A percentile compares a stretch with the other conserved stretches of the same genome.
phyloP scores from a whole-genome alignment of 345 rosid species.

The Raphanus sativus region DNA sequence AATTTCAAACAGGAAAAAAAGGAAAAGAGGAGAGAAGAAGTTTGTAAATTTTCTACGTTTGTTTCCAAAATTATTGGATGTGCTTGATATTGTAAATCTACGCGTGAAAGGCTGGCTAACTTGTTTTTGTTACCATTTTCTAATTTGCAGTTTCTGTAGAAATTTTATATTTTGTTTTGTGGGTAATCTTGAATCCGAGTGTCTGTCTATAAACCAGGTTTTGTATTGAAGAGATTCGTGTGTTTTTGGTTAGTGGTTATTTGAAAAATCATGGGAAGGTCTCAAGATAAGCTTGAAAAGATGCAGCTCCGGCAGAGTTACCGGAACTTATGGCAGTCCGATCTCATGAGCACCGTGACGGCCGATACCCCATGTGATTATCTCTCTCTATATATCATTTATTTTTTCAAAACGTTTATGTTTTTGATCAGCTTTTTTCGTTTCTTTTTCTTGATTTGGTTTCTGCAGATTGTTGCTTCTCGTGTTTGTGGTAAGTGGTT shows the following conservation, averaged over 20 bases:
- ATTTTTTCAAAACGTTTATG: background rate
- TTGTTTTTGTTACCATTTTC: slow-evolving; percentile 7
- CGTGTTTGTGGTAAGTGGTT: slow-evolving; percentile 31
- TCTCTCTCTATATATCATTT: background rate
- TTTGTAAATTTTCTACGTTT: slow-evolving; percentile 2
- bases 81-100: background rate
- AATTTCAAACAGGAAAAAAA: background rate
- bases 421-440: background rate
- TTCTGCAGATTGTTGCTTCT: slow-evolving; percentile 62
- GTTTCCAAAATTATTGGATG: slow-evolving; percentile 9
- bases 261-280: slow-evolving; percentile 42
- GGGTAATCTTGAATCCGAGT: background rate
- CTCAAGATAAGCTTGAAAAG: slow-evolving; percentile 70
- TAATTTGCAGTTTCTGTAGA: background rate
- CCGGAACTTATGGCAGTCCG: slow-evolving; percentile 89
- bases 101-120: background rate
- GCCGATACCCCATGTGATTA: slow-evolving; percentile 64
- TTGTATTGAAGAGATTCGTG: background rate
- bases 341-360: slow-evolving; percentile 63
- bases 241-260: background rate
- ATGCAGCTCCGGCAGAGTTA: slow-evolving; percentile 86
- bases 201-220: background rate
- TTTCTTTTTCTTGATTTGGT: background rate
- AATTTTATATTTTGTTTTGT: slow-evolving; percentile 5
- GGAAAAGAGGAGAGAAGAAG: background rate